These are phyloP conservation scores for Chenopodium suecicum DNA, from an alignment of 148 eudicot species.

Conservation along the genomic window DNA sequence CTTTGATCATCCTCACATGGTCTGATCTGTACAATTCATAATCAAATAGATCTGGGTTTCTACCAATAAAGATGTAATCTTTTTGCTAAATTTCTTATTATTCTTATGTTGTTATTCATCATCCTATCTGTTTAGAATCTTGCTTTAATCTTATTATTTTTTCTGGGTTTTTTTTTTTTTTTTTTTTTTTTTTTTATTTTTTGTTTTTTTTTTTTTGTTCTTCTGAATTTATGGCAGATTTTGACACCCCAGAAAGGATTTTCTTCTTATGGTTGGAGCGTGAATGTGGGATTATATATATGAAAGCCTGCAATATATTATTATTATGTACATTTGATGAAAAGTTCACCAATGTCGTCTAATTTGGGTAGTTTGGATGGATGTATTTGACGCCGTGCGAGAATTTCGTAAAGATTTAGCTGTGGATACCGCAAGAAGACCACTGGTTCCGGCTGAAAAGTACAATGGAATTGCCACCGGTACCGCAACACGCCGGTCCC, in stretches of 20 bases:
- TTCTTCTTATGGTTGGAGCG: constrained; percentile 12
- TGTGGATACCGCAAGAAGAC: constrained; percentile 51
- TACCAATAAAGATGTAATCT: constrained; percentile 53
- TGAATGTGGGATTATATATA: constrained; percentile 4
- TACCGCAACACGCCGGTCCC: constrained; percentile 40
- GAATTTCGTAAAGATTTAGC: constrained; percentile 45
- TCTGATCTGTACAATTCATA: constrained; percentile 46
- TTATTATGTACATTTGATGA: constrained; percentile 21
- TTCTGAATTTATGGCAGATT: constrained; percentile 63
- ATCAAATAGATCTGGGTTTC: constrained; percentile 42
- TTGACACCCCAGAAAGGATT: constrained; percentile 50
- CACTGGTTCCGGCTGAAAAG: constrained; percentile 52
- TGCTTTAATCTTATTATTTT: constrained; percentile 13
- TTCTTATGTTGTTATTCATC: constrained; percentile 33
- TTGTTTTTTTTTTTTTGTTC: not conserved
- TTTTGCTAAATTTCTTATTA: constrained; percentile 29
- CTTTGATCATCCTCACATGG: constrained; percentile 21
- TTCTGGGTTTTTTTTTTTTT: not conserved
- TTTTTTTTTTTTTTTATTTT: not conserved
- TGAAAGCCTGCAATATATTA: constrained; percentile 31
- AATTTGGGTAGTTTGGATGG: constrained; percentile 65
- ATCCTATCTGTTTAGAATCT: constrained; percentile 37
- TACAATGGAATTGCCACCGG: constrained; percentile 48
- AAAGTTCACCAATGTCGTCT: constrained; percentile 50
- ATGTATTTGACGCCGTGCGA: constrained; percentile 60